Conservation (phyloP, 495 filamentous ascomycete species). For the Penicillium antarcticum region DNA sequence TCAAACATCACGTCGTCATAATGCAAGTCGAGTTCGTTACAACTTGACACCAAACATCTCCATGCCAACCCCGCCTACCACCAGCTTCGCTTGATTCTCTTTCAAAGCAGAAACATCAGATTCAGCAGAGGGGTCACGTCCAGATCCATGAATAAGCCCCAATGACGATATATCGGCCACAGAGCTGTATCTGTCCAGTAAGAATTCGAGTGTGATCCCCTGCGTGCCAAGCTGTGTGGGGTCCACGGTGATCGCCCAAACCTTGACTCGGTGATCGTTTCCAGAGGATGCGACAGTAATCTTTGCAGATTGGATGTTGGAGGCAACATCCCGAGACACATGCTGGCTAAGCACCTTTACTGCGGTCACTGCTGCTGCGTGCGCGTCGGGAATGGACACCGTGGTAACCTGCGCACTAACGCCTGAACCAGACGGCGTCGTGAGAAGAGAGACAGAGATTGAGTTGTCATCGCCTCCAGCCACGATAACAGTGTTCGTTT, state of each 20-base stretch:
- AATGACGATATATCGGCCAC: conserved; percentile 63
- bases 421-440: conserved; percentile 8
- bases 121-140: not conserved
- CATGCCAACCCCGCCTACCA: conserved; percentile 57
- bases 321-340: not conserved
- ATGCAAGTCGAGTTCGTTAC: conserved; percentile 1
- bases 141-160: conserved; percentile 25
- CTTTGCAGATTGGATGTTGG: conserved; percentile 2
- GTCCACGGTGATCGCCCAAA: conserved; percentile 58
- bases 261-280: conserved; percentile 78
- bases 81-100: conserved; percentile 22
- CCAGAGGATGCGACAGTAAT: conserved; percentile 59
- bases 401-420: conserved; percentile 30
- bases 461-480: conserved; percentile 86
- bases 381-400: conserved; percentile 64
- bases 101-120: not conserved
- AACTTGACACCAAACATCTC: conserved; percentile 35
- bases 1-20: conserved; percentile 15
- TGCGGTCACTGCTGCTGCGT: conserved; percentile 76
- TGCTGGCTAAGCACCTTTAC: conserved; percentile 44
- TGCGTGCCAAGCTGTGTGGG: conserved; percentile 25
- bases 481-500: conserved; percentile 49
- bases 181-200: conserved; percentile 52
- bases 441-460: conserved; percentile 54
- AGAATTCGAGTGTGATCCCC: conserved; percentile 40